Evolutionary conservation across 208 protist genomes (phyloP).

Genomic region (Porcisia deanei): DNA sequence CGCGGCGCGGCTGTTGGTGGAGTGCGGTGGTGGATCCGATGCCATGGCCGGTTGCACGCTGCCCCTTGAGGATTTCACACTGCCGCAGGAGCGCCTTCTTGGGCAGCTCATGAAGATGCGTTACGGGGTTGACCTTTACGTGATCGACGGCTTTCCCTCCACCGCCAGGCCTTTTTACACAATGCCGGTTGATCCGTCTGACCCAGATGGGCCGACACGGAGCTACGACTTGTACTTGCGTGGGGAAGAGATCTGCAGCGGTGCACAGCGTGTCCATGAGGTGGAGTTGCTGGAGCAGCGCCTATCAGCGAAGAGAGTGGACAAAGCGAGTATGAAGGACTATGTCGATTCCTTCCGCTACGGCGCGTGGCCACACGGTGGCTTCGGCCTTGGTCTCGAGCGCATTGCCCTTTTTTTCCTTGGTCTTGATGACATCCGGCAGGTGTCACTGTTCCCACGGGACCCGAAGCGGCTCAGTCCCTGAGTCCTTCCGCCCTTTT

Average conservation of each 20-base stretch:
- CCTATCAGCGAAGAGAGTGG: conserved; percentile 50
- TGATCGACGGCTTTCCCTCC: conserved; percentile 97
- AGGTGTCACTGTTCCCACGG: conserved; percentile 98
- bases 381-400: conserved; percentile 98
- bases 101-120: conserved; percentile 95
- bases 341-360: conserved; percentile 98
- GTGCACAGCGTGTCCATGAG: conserved; percentile 99
- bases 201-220: conserved; percentile 38
- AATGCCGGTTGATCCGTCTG: conserved; percentile 84
- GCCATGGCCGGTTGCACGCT: conserved; percentile 2
- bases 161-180: conserved; percentile 99
- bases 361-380: conserved; percentile 97
- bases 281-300: conserved; percentile 73
- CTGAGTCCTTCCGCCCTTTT: conserved; percentile 35
- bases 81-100: conserved; percentile 91
- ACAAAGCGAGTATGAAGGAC: conserved; percentile 52
- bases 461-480: conserved; percentile 96
- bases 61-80: conserved; percentile 79
- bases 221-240: conserved; percentile 99
- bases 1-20: conserved; percentile 17
- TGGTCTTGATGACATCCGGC: conserved; percentile 96
- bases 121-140: conserved; percentile 98
- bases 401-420: conserved; percentile 98
- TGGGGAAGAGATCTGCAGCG: conserved; percentile 99
- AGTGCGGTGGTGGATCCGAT: conserved; percentile 8